Percentiles rank a stretch among this genome's conserved stretches.
Evolutionary conservation across 306 rosid genomes (phyloP).

Genomic region (Sicyos baderoa): DNA sequence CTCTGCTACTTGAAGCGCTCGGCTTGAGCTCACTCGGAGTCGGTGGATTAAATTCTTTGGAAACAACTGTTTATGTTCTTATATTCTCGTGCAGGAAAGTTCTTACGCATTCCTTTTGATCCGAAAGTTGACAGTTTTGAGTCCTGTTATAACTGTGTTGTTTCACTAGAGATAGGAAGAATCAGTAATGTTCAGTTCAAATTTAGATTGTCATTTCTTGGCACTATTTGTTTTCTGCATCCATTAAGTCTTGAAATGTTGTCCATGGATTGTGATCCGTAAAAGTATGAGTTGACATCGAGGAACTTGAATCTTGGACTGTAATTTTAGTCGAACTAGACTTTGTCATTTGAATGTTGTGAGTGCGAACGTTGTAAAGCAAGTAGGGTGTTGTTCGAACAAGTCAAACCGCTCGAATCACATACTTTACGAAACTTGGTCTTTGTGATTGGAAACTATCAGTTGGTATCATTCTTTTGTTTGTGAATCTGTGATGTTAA

Average conservation of each 20-base stretch:
- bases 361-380: neutral
- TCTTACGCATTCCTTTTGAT: too few species aligned
- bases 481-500: too few species aligned
- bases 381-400: neutral
- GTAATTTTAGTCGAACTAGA: neutral
- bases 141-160: neutral
- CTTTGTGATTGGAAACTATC: too few species aligned
- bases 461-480: too few species aligned
- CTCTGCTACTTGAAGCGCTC: neutral
- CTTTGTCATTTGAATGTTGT: neutral
- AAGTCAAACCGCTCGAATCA: neutral
- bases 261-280: neutral
- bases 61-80: neutral
- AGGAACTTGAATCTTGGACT: neutral
- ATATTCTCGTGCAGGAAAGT: neutral
- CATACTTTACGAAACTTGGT: neutral
- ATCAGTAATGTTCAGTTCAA: too few species aligned
- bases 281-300: too few species aligned
- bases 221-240: neutral
- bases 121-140: too few species aligned
- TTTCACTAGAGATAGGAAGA: neutral
- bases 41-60: neutral
- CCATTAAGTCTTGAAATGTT: neutral
- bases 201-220: neutral
- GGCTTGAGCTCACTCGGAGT: neutral